Percentiles rank a stretch among this genome's conserved stretches.
Conservation (phyloP, 768 basidiomycete species). For the Calocybe gangraenosa region DNA sequence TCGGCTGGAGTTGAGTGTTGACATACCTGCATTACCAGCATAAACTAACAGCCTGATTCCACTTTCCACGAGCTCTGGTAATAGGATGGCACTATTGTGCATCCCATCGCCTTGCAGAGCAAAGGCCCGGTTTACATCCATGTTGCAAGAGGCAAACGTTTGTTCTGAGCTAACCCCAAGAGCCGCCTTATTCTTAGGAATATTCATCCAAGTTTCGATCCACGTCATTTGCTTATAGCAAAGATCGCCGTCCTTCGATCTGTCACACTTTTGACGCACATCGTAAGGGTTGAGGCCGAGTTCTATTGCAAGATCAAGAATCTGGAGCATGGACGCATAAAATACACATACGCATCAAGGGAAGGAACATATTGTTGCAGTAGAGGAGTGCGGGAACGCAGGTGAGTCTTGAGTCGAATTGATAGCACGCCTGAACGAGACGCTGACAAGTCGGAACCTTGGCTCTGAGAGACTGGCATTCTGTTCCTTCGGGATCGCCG, state of each 20-base stretch:
- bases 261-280: slow-evolving; percentile 73
- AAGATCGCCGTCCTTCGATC: slow-evolving; percentile 59
- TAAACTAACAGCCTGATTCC: slow-evolving; percentile 87
- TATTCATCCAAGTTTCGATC: slow-evolving; percentile 89
- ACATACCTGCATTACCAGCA: slow-evolving; percentile 77
- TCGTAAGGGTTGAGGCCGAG: slow-evolving; percentile 89
- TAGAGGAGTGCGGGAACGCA: slow-evolving; percentile 76
- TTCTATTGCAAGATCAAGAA: slow-evolving; percentile 30
- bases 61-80: slow-evolving; percentile 77
- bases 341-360: slow-evolving; percentile 58
- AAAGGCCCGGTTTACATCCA: slow-evolving; percentile 80
- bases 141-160: slow-evolving; percentile 70
- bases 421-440: slow-evolving; percentile 69
- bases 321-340: background rate
- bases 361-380: slow-evolving; percentile 72
- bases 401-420: slow-evolving; percentile 51
- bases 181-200: slow-evolving; percentile 67
- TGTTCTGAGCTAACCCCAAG: slow-evolving; percentile 64
- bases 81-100: slow-evolving; percentile 74
- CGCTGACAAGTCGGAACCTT: slow-evolving; percentile 75
- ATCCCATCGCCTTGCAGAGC: slow-evolving; percentile 79
- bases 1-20: background rate
- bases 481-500: slow-evolving; percentile 60
- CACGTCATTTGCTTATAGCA: slow-evolving; percentile 81
- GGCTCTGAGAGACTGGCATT: slow-evolving; percentile 56